Evolutionary conservation across 805 yeast species (phyloP), one percentile per base, ranked within the genome.

Genomic region (Trichomonascus vanleenenianus): DNA sequence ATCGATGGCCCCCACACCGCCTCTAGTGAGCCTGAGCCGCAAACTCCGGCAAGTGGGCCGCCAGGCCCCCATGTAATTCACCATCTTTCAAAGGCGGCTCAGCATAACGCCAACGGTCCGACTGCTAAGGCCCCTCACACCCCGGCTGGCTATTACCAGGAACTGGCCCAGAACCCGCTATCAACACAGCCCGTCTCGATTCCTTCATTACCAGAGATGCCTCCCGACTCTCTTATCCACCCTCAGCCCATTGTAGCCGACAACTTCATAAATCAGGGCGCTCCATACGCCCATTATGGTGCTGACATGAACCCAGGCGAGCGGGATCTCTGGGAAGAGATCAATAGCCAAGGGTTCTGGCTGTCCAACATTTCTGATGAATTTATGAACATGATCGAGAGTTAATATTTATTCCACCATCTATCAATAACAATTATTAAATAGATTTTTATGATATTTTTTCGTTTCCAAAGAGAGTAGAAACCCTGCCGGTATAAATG

Each of bases 281-380:
- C 16, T 8, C 22, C 40, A n/a, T 8, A 37, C 30, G 27, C 16
- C 30, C 27, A 3, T 41, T 7, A 41, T 3, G 14, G 22, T 10
- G 40, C 6, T 14, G 20, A 11, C 19, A 19, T 16, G 15, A 20
- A 39, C 16, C 16, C 12, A 3, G 25, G 38, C 12, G 54, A 51
- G 18, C 42, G 41, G 20, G 54, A 39, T 8, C 40, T 51, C 9
- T 51, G 54, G 54, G 41, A 43, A 11, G 52, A 51, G 43, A 51
- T 51, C 18, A 36, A 52, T 16, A 40, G 34, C 12, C 50, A 51
- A 31, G 51, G 46, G 3, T 39, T 44, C 39, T 51, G 54, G 54
- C 44, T 51, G n/a, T 49, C 49, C 14, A 51, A 49, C 25, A 20
- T 49, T 10, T 43, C 53, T 39, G 54, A 51, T 18, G 54, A 51